phyloP scores from a whole-genome alignment of 306 rosid species.

The Gastrolobium bilobum region DNA sequence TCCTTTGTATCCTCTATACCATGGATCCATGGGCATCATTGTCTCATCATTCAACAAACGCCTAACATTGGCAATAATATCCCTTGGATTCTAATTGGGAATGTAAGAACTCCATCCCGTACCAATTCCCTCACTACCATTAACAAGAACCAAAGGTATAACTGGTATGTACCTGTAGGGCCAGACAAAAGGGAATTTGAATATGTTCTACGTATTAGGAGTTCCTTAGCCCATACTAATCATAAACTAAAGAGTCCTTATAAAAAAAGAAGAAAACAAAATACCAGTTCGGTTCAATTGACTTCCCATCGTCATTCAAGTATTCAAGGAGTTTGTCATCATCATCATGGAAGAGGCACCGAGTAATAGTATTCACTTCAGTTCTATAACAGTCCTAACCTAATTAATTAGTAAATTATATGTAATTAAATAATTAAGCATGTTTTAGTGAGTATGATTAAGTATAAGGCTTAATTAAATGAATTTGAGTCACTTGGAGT shows the following conservation, averaged over 20 bases:
- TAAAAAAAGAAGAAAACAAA: not conserved
- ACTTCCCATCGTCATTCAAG: constrained; percentile 88
- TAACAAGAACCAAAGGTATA: constrained; percentile 90
- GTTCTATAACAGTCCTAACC: too few relatives aligned
- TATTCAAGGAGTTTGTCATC: constrained; percentile 92
- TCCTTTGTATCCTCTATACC: constrained; percentile 93
- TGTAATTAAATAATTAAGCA: too few relatives aligned
- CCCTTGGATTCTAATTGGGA: constrained; percentile 95
- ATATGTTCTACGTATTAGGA: not conserved
- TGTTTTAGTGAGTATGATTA: too few relatives aligned
- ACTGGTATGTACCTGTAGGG: constrained; percentile 80
- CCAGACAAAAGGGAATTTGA: not conserved
- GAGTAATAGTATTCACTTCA: constrained; percentile 64
- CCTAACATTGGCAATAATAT: constrained; percentile 80
- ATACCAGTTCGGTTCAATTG: constrained; percentile 92
- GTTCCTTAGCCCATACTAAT: not conserved
- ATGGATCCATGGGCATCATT: constrained; percentile 93
- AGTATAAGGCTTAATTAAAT: too few relatives aligned
- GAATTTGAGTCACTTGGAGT: too few relatives aligned
- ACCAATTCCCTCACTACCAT: constrained; percentile 97
- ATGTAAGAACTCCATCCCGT: constrained; percentile 93
- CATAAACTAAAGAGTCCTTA: not conserved
- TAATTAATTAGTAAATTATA: too few relatives aligned
- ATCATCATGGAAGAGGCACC: constrained; percentile 80
- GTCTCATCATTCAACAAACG: constrained; percentile 67